These are phyloP conservation scores for Haplographium delicatum DNA, from an alignment of 495 filamentous ascomycete species.

Conservation along the genomic window DNA sequence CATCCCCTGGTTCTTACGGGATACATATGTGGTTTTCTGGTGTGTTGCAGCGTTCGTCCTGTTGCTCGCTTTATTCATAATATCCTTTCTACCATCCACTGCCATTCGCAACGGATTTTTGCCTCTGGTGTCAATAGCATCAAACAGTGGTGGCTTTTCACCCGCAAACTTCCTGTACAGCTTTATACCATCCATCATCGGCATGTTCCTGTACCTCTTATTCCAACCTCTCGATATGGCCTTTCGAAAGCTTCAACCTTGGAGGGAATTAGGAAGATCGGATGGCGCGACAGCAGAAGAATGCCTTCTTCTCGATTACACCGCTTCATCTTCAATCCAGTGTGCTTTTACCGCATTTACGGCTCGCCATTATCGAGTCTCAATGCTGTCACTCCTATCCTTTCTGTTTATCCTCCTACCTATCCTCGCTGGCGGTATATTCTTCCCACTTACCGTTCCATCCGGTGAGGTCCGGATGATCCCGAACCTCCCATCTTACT, in stretches of 20 bases:
- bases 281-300: slow-evolving; percentile 59
- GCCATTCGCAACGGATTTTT: slow-evolving; percentile 63
- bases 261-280: slow-evolving; percentile 53
- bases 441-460: slow-evolving; percentile 67
- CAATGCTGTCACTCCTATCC: slow-evolving; percentile 61
- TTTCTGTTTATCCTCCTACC: slow-evolving; percentile 62
- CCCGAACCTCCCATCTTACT: slow-evolving; percentile 63
- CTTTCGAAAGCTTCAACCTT: slow-evolving; percentile 71
- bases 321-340: slow-evolving; percentile 55
- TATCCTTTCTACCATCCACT: slow-evolving; percentile 66
- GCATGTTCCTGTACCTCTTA: slow-evolving; percentile 67
- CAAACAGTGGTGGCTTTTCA: slow-evolving; percentile 64
- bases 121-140: slow-evolving; percentile 57
- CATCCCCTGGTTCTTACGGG: slow-evolving; percentile 73
- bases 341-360: slow-evolving; percentile 35
- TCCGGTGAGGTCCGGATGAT: slow-evolving; percentile 56
- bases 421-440: slow-evolving; percentile 70
- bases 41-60: slow-evolving; percentile 56
- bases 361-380: slow-evolving; percentile 60
- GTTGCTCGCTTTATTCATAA: slow-evolving; percentile 65
- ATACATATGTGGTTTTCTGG: slow-evolving; percentile 57
- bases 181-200: slow-evolving; percentile 74
- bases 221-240: slow-evolving; percentile 74
- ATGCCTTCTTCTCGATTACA: slow-evolving; percentile 71
- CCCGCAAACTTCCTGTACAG: slow-evolving; percentile 83